Conservation (phyloP, 2,329 filamentous ascomycete species). For the Fusarium devonianum region DNA sequence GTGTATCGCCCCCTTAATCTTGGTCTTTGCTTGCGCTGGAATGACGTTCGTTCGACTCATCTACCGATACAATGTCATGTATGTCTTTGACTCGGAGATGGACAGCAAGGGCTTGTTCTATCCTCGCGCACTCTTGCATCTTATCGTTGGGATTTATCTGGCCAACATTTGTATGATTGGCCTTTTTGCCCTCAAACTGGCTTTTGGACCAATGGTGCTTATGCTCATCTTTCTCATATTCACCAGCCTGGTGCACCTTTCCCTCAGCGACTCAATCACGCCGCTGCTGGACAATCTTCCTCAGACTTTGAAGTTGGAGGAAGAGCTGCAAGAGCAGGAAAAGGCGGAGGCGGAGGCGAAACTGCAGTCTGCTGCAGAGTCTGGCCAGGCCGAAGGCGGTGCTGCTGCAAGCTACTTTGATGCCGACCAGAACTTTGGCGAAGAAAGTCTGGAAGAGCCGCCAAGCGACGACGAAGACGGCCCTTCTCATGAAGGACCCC, state of each 20-base stretch:
- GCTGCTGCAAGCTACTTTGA: constrained; percentile 49
- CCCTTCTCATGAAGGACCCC: constrained; percentile 27
- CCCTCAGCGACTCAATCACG: constrained; percentile 74
- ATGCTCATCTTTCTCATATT: constrained; percentile 81
- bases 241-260: constrained; percentile 77
- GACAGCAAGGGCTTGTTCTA: constrained; percentile 91
- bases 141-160: constrained; percentile 84
- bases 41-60: constrained; percentile 84
- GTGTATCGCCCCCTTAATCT: constrained; percentile 83
- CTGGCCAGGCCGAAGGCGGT: constrained; percentile 24
- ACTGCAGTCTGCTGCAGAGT: constrained; percentile 35
- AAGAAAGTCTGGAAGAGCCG: constrained; percentile 41
- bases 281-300: constrained; percentile 83
- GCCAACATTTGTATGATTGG: constrained; percentile 84
- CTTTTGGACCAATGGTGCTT: constrained; percentile 73
- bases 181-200: constrained; percentile 75
- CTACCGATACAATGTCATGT: constrained; percentile 90
- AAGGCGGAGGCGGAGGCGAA: constrained; percentile 55
- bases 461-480: constrained; percentile 42
- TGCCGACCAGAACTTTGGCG: constrained; percentile 45
- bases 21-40: constrained; percentile 81
- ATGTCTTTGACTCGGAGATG: constrained; percentile 80
- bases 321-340: constrained; percentile 54
- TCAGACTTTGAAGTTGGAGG: constrained; percentile 68
- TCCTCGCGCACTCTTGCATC: constrained; percentile 84